These are phyloP conservation scores for Aspergillus pseudoviridinutans DNA, from an alignment of 2,329 filamentous ascomycete genomes.

Conservation along the genomic window DNA sequence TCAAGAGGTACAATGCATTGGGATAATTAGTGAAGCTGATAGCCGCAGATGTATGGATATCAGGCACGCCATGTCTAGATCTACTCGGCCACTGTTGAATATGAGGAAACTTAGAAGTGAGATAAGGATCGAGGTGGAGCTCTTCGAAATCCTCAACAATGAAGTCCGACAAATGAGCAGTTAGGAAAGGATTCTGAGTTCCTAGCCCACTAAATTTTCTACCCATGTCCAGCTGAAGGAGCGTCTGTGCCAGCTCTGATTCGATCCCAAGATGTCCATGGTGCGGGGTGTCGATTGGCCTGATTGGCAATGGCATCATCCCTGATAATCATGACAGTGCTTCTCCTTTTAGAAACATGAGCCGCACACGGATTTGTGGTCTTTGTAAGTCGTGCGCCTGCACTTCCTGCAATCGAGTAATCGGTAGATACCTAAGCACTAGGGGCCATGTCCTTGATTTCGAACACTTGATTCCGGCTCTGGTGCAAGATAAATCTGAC, in stretches of 20 bases:
- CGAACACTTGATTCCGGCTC: background rate
- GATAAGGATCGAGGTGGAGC: background rate
- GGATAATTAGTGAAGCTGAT: slow-evolving; percentile 1
- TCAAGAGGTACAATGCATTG: background rate
- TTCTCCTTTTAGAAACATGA: slow-evolving; percentile 4
- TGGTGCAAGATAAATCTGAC: background rate
- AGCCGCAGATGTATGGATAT: background rate
- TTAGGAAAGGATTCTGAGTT: background rate
- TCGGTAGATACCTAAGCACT: slow-evolving; percentile 1
- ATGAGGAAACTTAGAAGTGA: background rate
- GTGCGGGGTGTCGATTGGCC: slow-evolving; percentile 9
- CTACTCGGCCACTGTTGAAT: background rate
- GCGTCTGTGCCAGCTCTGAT: slow-evolving; percentile 3
- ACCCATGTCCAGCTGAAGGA: slow-evolving; percentile 15
- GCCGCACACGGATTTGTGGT: background rate
- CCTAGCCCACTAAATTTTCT: slow-evolving; percentile 2
- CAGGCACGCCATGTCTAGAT: background rate
- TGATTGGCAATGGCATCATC: slow-evolving; percentile 4
- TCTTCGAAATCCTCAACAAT: background rate
- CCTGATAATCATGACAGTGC: slow-evolving; percentile 1
- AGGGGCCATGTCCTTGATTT: background rate
- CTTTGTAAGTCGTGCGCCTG: background rate
- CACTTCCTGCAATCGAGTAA: background rate
- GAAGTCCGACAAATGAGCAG: background rate
- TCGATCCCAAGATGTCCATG: slow-evolving; percentile 6